phyloP scores from a whole-genome alignment of 495 filamentous ascomycete genomes.

The Barbatosphaeria neglecta region DNA sequence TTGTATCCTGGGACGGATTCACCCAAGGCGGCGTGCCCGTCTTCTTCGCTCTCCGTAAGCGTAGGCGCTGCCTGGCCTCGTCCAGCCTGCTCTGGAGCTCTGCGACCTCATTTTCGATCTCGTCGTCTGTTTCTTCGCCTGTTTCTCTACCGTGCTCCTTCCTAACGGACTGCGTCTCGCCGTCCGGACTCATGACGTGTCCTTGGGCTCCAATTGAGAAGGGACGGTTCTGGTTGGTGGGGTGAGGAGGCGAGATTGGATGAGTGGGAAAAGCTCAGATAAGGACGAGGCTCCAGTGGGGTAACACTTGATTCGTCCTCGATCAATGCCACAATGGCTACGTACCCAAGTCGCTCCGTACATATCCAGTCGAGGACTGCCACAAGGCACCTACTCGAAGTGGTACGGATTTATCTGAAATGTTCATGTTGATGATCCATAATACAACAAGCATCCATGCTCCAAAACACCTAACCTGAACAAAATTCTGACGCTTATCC shows the following conservation, averaged over 20 bases:
- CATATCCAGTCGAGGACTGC: too few species aligned
- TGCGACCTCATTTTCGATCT: constrained; percentile 19
- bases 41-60: neutral
- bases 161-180: neutral
- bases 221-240: neutral
- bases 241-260: neutral
- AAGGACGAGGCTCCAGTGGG: too few species aligned
- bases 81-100: constrained; percentile 25
- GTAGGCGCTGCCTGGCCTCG: constrained; percentile 15
- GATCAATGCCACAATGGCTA: too few species aligned
- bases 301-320: too few species aligned
- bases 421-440: too few species aligned
- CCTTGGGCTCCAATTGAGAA: neutral
- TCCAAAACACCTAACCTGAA: too few species aligned
- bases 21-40: too few species aligned
- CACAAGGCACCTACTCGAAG: too few species aligned
- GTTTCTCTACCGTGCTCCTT: neutral
- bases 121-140: constrained; percentile 1
- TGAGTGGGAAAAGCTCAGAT: neutral
- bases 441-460: too few species aligned
- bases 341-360: too few species aligned
- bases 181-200: neutral
- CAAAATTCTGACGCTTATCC: neutral
- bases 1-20: too few species aligned
- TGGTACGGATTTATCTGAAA: too few species aligned